Evolutionary conservation across 192 early-diverging fungal genomes (phyloP).

Genomic region (Diversispora epigaea): DNA sequence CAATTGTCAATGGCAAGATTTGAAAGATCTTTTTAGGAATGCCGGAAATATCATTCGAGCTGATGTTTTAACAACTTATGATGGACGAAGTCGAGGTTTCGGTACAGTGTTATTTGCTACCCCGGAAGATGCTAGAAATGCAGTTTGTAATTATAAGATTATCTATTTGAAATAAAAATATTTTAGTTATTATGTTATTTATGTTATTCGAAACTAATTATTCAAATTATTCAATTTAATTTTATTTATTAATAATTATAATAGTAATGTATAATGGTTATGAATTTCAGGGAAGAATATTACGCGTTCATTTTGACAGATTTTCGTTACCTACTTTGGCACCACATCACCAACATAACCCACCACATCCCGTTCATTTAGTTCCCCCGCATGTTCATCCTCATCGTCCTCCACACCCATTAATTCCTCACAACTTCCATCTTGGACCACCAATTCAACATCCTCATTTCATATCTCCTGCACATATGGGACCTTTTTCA

Average conservation of each 20-base stretch:
- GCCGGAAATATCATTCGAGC: conserved; percentile 67
- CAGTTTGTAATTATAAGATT: conserved; percentile 52
- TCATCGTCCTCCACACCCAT: conserved; percentile 30
- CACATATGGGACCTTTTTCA: conserved; percentile 31
- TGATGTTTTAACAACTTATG: conserved; percentile 61
- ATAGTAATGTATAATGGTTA: conserved; percentile 52
- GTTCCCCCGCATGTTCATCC: conserved; percentile 18
- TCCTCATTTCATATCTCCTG: conserved; percentile 24
- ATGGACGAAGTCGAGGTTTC: conserved; percentile 73
- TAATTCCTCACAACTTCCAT: conserved; percentile 25
- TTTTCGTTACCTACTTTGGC: conserved; percentile 38
- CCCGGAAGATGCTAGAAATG: conserved; percentile 67
- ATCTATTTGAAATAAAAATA: neutral
- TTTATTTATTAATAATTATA: neutral
- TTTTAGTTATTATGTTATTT: neutral
- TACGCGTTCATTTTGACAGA: conserved; percentile 57
- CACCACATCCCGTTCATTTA: conserved; percentile 33
- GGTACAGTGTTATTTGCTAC: conserved; percentile 71
- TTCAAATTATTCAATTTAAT: neutral
- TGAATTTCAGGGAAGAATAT: conserved; percentile 49
- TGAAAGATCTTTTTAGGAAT: conserved; percentile 76
- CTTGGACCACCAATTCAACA: conserved; percentile 31
- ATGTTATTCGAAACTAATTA: neutral
- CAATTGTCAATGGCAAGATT: conserved; percentile 76
- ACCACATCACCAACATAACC: conserved; percentile 35